Evolutionary conservation across 2,329 filamentous ascomycete genomes (phyloP), one percentile per base, ranked within the genome.

Genomic region (Fusarium sp.): DNA sequence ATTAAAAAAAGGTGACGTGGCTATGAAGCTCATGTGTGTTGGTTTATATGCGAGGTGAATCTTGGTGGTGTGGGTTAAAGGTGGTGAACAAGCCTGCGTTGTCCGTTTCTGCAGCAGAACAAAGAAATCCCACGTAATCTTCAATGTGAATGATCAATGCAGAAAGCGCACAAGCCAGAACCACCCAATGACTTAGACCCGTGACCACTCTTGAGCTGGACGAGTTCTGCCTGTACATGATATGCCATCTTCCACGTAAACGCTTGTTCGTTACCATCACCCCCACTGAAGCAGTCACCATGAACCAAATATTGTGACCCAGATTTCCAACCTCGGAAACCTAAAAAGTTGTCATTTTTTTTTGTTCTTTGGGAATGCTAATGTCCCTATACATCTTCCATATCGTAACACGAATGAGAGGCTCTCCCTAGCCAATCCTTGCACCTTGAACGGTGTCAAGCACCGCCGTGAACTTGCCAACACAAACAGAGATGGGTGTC

Each of bases 301-400:
- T 18, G 35, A n/a, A 32, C 14, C 7, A 61, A 7, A 32, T 27
- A 37, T 14, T 62, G 25, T 56, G 37, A 65, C 35, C 48, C 41
- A 54, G 62, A 27, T 41, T 50, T 13, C 41, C 48, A 60, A 18
- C 35, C 37, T 20, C 11, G 32, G 20, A 67, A 60, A 32, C 59
- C 62, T 41, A 52, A 32, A 32, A 30, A 10, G 32, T 70, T 67
- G 58, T 56, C 45, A 72, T 72, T 72, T 45, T 27, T 45, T 27
- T 66, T 60, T 43, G 37, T 41, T 41, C 60, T 63, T 39, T 39
- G 41, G 48, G 39, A 35, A 18, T 54, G 6, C 54, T 8, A 6
- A 34, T 45, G 62, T 63, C 48, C 37, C 20, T 43, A 56, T 43
- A 35, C 25, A 54, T 57, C 64, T 43, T 13, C 10, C 32, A 52